Evolutionary conservation across 345 rosid species (phyloP).

Genomic region (Aquilaria yunnanensis): DNA sequence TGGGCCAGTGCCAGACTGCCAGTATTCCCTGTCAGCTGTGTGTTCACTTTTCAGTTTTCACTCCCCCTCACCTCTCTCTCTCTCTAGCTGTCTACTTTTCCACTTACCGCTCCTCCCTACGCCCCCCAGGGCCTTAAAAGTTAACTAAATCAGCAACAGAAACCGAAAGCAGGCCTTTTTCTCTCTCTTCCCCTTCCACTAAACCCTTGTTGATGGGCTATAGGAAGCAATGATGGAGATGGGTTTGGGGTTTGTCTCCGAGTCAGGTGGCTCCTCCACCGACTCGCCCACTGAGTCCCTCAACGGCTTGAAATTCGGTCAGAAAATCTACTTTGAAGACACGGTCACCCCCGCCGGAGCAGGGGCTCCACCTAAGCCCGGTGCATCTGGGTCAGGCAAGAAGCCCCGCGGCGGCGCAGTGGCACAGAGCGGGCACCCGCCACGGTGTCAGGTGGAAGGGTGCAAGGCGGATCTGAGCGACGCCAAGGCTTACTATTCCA

Average conservation of each 20-base stretch:
- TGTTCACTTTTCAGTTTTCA: too few relatives aligned
- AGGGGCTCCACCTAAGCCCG: slow-evolving; percentile 11
- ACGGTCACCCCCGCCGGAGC: slow-evolving; percentile 13
- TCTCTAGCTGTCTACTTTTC: not conserved
- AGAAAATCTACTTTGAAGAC: slow-evolving; percentile 79
- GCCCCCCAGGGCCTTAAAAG: too few relatives aligned
- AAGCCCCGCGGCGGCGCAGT: slow-evolving; percentile 34
- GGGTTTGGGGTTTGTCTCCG: slow-evolving; percentile 47
- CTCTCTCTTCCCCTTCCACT: slow-evolving; percentile 10
- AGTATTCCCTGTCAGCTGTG: too few relatives aligned
- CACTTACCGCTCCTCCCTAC: not conserved
- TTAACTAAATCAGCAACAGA: too few relatives aligned
- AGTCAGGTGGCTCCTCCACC: slow-evolving; percentile 47
- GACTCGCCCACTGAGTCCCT: slow-evolving; percentile 45
- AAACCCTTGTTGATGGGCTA: slow-evolving; percentile 15
- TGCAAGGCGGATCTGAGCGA: slow-evolving; percentile 91
- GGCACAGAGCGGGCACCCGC: slow-evolving; percentile 46
- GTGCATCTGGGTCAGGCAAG: slow-evolving; percentile 32
- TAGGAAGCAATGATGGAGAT: slow-evolving; percentile 42
- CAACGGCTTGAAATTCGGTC: slow-evolving; percentile 66
- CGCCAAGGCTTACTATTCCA: slow-evolving; percentile 83
- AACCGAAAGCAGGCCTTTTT: not conserved
- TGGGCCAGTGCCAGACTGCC: too few relatives aligned
- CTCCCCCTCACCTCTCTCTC: slow-evolving; percentile 13
- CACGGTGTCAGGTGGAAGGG: slow-evolving; percentile 95